phyloP scores from a whole-genome alignment of 2,329 filamentous ascomycete genomes.

The Fusarium pseudonygamai region DNA sequence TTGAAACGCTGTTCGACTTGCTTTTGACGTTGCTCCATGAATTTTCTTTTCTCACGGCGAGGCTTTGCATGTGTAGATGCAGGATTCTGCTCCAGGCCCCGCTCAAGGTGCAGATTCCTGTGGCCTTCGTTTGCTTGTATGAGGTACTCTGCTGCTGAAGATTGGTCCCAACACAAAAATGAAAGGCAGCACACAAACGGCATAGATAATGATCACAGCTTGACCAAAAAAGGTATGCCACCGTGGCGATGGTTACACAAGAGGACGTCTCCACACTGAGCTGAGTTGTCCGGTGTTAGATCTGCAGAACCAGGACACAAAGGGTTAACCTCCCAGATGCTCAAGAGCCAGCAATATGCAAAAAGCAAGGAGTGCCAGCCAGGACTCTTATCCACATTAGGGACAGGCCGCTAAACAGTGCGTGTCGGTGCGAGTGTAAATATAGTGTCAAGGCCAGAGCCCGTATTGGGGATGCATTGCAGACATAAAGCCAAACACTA shows the following conservation, averaged over 20 bases:
- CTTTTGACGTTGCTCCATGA: neutral
- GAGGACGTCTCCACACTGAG: neutral
- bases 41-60: neutral
- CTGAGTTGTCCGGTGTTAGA: neutral
- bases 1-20: neutral
- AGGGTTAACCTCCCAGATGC: neutral
- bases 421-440: constrained; percentile 28
- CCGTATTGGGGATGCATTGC: constrained; percentile 18
- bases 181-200: constrained; percentile 2
- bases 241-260: constrained; percentile 16
- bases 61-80: neutral
- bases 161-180: constrained; percentile 2
- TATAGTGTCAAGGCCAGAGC: constrained; percentile 22
- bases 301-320: neutral
- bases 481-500: constrained; percentile 1
- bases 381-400: neutral
- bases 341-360: neutral
- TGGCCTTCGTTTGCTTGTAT: constrained; percentile 10
- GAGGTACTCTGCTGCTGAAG: neutral
- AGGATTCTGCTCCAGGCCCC: neutral
- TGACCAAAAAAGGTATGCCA: neutral
- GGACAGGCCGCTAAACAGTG: constrained; percentile 11
- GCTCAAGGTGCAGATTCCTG: constrained; percentile 6
- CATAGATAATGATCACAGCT: constrained; percentile 4
- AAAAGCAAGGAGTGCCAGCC: constrained; percentile 13